phyloP scores from a whole-genome alignment of 208 protist genomes.

The Leishmania gerbilli region DNA sequence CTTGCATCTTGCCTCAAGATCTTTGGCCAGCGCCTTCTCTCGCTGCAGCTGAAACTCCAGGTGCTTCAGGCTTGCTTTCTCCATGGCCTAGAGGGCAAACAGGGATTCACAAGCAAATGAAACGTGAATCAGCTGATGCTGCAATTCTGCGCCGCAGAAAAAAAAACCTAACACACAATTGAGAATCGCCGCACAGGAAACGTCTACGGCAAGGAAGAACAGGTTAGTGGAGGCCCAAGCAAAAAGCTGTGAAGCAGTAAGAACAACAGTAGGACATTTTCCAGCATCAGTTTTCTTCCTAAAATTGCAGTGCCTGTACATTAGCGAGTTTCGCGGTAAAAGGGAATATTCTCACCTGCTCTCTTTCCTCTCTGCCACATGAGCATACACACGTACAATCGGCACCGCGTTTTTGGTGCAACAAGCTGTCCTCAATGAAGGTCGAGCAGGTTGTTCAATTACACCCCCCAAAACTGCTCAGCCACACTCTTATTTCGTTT shows the following conservation, averaged over 20 bases:
- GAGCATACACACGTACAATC: neutral
- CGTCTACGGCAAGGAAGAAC: neutral
- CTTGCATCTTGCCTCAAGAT: conserved; percentile 78
- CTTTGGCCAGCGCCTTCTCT: conserved; percentile 59
- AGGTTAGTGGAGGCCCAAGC: neutral
- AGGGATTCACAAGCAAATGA: too few relatives aligned
- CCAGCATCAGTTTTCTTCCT: neutral
- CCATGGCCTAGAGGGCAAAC: neutral
- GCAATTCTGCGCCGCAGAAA: too few relatives aligned
- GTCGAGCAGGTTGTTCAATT: neutral
- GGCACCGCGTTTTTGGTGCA: neutral
- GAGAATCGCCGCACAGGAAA: neutral
- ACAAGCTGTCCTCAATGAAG: neutral
- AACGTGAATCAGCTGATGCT: too few relatives aligned
- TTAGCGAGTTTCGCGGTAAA: neutral
- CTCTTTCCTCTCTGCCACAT: neutral
- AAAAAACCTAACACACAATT: neutral
- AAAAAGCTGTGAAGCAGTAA: neutral
- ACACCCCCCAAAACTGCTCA: neutral
- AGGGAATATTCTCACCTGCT: neutral
- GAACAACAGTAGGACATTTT: neutral
- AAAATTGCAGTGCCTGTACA: neutral
- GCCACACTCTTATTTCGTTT: neutral
- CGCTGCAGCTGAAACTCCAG: conserved; percentile 82
- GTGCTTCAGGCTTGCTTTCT: conserved; percentile 65